These are phyloP conservation scores for Syncephalis fuscata DNA, from an alignment of 371 early-diverging fungal genomes.

Conservation along the genomic window DNA sequence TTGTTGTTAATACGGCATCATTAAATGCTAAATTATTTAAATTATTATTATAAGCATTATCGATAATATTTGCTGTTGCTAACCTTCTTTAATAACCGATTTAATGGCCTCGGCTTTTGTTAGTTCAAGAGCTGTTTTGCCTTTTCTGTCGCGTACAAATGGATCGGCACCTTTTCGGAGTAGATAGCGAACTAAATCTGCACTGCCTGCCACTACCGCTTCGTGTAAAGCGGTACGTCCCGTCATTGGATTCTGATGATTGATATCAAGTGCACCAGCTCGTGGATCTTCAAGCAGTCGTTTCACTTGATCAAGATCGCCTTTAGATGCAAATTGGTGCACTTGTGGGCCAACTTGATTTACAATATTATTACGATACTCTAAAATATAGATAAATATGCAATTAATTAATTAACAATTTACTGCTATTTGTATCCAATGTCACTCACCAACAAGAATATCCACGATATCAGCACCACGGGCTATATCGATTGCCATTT, in stretches of 20 bases:
- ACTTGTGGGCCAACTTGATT: slow-evolving; percentile 11
- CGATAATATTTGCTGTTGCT: too few species aligned
- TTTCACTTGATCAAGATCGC: slow-evolving; percentile 15
- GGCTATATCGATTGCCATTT: slow-evolving; percentile 16
- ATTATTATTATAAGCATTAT: too few species aligned
- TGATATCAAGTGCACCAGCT: slow-evolving; percentile 30
- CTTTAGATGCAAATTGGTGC: slow-evolving; percentile 13
- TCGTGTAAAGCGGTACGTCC: slow-evolving; percentile 46
- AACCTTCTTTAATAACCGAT: slow-evolving; percentile 29
- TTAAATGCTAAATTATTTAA: slow-evolving; percentile 4
- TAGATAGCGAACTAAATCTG: slow-evolving; percentile 42
- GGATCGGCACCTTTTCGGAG: slow-evolving; percentile 53
- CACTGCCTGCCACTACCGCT: slow-evolving; percentile 32
- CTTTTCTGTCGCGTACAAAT: slow-evolving; percentile 40
- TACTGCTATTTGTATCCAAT: background rate
- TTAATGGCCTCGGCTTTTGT: slow-evolving; percentile 29
- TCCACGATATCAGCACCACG: slow-evolving; percentile 13
- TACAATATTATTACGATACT: slow-evolving; percentile 15
- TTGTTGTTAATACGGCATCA: slow-evolving; percentile 10
- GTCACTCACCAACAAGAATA: slow-evolving; percentile 13
- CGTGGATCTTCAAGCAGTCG: slow-evolving; percentile 14
- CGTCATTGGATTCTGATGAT: slow-evolving; percentile 30
- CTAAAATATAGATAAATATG: slow-evolving; percentile 4
- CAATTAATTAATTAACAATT: too few species aligned
- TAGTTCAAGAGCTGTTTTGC: slow-evolving; percentile 37